These are phyloP conservation scores for Arbutus unedo DNA, from an alignment of 148 eudicot genomes.

Conservation along the genomic window DNA sequence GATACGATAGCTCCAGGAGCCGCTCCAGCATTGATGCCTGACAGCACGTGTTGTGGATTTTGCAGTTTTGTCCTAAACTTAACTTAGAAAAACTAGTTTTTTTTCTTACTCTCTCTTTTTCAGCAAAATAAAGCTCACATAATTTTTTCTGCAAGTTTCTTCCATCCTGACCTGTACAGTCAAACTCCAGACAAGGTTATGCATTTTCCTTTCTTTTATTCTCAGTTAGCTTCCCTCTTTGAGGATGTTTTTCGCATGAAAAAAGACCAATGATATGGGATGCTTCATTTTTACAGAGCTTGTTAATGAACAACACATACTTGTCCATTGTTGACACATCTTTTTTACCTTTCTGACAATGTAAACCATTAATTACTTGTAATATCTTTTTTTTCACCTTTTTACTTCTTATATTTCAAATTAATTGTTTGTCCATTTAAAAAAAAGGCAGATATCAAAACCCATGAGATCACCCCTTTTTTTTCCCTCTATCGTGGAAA, in stretches of 20 bases:
- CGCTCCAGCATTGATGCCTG: conserved; percentile 15
- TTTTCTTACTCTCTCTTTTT: neutral
- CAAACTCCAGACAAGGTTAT: neutral
- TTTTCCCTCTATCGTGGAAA: too few relatives aligned
- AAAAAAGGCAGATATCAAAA: too few relatives aligned
- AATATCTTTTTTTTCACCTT: too few relatives aligned
- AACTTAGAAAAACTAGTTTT: neutral
- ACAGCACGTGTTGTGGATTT: neutral
- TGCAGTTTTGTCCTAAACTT: neutral
- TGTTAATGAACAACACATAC: neutral
- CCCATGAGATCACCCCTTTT: too few relatives aligned
- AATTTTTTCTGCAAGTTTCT: neutral
- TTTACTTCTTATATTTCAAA: too few relatives aligned
- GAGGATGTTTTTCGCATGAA: neutral
- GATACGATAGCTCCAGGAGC: conserved; percentile 14
- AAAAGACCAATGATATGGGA: neutral
- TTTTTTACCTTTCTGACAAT: too few relatives aligned
- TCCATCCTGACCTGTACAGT: neutral
- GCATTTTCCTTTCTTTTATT: neutral
- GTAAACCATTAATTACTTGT: too few relatives aligned
- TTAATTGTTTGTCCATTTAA: too few relatives aligned
- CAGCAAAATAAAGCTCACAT: conserved; percentile 2
- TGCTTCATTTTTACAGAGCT: neutral
- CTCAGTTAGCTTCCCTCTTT: neutral
- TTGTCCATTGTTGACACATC: neutral